Percentiles rank a stretch among this genome's conserved stretches.
Evolutionary conservation across 371 early-diverging fungal species (phyloP).

Genomic region (Capniomyces stellatus): DNA sequence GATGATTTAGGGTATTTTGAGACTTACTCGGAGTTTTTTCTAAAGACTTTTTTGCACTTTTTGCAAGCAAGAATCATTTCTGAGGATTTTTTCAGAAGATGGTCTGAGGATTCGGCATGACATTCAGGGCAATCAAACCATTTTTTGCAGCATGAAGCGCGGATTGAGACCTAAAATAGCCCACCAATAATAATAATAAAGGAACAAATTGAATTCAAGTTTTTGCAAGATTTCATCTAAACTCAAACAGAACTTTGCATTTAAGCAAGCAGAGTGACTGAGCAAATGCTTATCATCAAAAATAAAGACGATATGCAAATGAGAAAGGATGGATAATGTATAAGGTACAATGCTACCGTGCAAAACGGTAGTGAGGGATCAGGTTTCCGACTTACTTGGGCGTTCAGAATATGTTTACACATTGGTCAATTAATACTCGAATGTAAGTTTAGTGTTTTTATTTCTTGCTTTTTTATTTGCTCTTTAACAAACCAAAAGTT

Average conservation of each 20-base stretch:
- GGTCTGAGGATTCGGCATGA: constrained; percentile 68
- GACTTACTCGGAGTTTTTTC: constrained; percentile 56
- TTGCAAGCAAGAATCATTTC: constrained; percentile 96
- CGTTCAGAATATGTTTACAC: constrained; percentile 94
- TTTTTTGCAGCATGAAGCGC: constrained; percentile 81
- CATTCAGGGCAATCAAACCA: constrained; percentile 97
- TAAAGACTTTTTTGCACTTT: constrained; percentile 91
- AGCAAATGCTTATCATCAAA: background rate
- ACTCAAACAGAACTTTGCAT: too few species aligned
- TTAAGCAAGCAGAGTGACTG: too few species aligned
- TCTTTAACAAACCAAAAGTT: too few species aligned
- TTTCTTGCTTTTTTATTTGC: too few species aligned
- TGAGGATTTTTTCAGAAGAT: constrained; percentile 52
- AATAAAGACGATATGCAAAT: background rate
- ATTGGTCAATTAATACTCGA: too few species aligned
- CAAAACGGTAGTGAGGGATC: too few species aligned
- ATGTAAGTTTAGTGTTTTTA: too few species aligned
- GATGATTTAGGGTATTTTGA: too few species aligned
- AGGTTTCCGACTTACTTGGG: constrained; percentile 75
- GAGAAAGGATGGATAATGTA: background rate
- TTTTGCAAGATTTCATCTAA: too few species aligned
- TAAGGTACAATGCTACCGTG: too few species aligned
- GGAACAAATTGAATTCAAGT: too few species aligned
- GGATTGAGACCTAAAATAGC: constrained; percentile 53
- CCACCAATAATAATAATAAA: background rate